Conservation (phyloP, 1,284 basidiomycete species). For the Trichosporon ovoides region DNA sequence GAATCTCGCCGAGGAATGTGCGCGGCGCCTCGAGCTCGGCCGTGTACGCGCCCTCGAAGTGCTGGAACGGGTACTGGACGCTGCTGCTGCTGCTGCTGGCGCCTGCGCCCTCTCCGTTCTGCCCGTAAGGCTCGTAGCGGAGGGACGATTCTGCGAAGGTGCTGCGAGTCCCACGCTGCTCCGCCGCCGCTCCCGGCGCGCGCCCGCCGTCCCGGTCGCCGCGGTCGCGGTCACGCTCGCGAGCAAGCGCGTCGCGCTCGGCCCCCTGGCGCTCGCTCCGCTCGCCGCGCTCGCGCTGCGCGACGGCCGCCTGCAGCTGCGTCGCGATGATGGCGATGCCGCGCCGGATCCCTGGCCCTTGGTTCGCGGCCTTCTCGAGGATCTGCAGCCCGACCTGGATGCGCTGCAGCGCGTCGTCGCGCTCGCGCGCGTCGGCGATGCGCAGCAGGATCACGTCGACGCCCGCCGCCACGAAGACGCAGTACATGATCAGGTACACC, state of each 20-base stretch:
- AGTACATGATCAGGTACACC: constrained; percentile 27
- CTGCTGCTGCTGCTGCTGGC: neutral
- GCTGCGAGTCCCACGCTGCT: neutral
- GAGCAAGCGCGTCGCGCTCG: neutral
- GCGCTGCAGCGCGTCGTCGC: constrained; percentile 24
- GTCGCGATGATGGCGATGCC: constrained; percentile 21
- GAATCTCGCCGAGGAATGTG: constrained; percentile 10
- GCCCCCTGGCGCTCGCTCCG: too few species aligned
- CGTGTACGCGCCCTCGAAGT: neutral
- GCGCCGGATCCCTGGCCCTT: constrained; percentile 22
- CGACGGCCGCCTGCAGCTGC: constrained; percentile 21
- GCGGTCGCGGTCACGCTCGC: neutral
- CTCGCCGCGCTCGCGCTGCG: constrained; percentile 5
- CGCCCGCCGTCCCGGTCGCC: neutral
- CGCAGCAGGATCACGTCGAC: constrained; percentile 25
- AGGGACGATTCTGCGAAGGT: constrained; percentile 1
- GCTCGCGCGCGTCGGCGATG: constrained; percentile 19
- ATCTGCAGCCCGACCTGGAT: constrained; percentile 21
- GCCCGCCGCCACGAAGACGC: constrained; percentile 24
- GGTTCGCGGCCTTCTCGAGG: constrained; percentile 22
- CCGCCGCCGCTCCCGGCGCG: neutral
- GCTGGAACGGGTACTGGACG: constrained; percentile 3
- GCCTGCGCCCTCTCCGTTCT: neutral
- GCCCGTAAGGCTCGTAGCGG: constrained; percentile 4
- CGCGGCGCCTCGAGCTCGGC: constrained; percentile 1